A percentile compares a stretch with the other conserved stretches of the same genome.
These are phyloP conservation scores for Endocarpon pusillum DNA, from an alignment of 495 filamentous ascomycete species.

Conservation along the genomic window DNA sequence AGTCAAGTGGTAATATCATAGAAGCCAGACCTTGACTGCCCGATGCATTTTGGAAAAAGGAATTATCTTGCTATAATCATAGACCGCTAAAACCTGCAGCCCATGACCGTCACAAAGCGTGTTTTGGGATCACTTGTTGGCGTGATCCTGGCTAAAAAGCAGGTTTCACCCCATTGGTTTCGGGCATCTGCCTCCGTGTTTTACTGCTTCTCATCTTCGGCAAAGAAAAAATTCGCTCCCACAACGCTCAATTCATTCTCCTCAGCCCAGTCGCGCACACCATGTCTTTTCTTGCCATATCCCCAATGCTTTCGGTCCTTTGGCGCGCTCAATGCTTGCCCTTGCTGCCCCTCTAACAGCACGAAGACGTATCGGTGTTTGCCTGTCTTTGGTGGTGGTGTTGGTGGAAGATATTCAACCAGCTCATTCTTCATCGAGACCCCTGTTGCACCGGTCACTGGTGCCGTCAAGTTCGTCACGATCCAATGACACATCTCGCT, in stretches of 20 bases:
- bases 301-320: constrained; percentile 47
- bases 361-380: constrained; percentile 55
- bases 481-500: constrained; percentile 64
- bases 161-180: too few species aligned
- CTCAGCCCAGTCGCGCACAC: constrained; percentile 44
- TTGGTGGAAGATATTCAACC: constrained; percentile 40
- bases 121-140: too few species aligned
- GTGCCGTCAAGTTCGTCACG: constrained; percentile 24
- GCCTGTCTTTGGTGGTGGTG: constrained; percentile 45
- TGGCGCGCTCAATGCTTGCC: constrained; percentile 31
- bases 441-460: constrained; percentile 6
- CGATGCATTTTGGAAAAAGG: too few species aligned
- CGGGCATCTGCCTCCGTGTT: too few species aligned
- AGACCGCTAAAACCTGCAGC: too few species aligned
- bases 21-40: too few species aligned
- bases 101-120: too few species aligned
- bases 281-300: constrained; percentile 31
- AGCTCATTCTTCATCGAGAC: constrained; percentile 21
- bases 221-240: constrained; percentile 16
- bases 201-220: background rate
- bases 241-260: constrained; percentile 42
- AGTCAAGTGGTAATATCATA: too few species aligned
- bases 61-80: too few species aligned
- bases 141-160: too few species aligned
- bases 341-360: constrained; percentile 27